These are phyloP conservation scores for Solanum appendiculatum DNA, from an alignment of 257 asterid genomes.

Conservation along the genomic window DNA sequence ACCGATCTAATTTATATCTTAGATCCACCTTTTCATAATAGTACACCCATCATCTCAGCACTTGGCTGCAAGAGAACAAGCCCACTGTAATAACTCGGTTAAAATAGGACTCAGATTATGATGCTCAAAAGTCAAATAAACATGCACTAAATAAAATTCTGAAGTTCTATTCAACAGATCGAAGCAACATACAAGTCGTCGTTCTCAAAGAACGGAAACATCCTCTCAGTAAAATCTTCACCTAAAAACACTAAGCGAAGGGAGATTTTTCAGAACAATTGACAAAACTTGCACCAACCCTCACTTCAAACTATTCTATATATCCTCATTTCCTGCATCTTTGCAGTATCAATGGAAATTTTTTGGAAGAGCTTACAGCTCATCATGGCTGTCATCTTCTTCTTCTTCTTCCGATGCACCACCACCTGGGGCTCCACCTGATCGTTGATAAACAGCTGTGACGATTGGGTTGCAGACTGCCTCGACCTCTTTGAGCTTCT, in stretches of 20 bases:
- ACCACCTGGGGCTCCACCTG: conserved; percentile 79
- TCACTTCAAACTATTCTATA: background rate
- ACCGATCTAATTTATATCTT: too few species aligned
- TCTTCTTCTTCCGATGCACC: conserved; percentile 36
- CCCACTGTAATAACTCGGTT: background rate
- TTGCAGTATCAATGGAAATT: background rate
- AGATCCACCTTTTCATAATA: too few species aligned
- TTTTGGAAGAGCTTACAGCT: conserved; percentile 11
- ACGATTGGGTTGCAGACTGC: conserved; percentile 88
- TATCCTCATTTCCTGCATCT: background rate
- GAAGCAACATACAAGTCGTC: background rate
- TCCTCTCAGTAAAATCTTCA: background rate
- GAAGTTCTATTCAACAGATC: background rate
- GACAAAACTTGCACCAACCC: background rate
- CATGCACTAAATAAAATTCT: background rate
- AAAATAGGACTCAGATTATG: background rate
- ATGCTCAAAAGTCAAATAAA: background rate
- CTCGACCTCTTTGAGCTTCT: conserved; percentile 93
- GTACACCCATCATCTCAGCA: too few species aligned
- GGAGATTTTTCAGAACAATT: background rate
- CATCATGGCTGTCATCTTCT: conserved; percentile 51
- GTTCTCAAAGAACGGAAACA: background rate
- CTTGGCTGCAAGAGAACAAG: background rate
- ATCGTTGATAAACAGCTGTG: conserved; percentile 84
- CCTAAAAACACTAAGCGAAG: background rate